Conservation (phyloP, 1,284 basidiomycete genomes). For the Moesziomyces globuligerus region DNA sequence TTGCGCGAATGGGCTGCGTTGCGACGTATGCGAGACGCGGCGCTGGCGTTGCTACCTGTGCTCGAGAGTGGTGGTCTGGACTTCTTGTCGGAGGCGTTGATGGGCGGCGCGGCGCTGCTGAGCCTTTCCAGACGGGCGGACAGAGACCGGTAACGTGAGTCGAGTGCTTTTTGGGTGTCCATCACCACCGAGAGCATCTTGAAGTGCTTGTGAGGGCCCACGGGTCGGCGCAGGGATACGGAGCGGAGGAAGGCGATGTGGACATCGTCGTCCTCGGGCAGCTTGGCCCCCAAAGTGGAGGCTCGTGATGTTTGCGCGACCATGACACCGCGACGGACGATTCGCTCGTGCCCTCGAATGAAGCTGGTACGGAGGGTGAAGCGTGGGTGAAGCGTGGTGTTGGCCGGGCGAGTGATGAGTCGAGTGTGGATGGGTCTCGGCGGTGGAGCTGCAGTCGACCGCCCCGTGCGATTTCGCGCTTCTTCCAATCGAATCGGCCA, state of each 20-base stretch:
- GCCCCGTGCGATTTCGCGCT: not conserved
- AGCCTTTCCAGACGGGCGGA: constrained; percentile 35
- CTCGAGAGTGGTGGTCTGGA: constrained; percentile 16
- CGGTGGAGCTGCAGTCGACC: not conserved
- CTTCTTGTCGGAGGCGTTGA: constrained; percentile 23
- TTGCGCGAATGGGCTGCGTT: constrained; percentile 9
- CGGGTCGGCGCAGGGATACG: constrained; percentile 50
- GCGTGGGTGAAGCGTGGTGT: not conserved
- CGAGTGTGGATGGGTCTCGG: not conserved
- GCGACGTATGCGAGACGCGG: constrained; percentile 22
- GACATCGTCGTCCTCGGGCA: constrained; percentile 37
- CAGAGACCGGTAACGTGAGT: constrained; percentile 23
- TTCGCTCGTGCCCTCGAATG: not conserved
- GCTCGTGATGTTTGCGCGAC: constrained; percentile 7
- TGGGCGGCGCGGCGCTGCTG: constrained; percentile 31
- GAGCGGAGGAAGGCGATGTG: constrained; percentile 56
- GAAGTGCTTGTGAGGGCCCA: constrained; percentile 61
- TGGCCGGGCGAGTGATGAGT: not conserved
- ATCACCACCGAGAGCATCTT: constrained; percentile 52
- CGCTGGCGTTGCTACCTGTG: constrained; percentile 7
- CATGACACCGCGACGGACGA: constrained; percentile 5
- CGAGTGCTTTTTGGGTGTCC: constrained; percentile 44
- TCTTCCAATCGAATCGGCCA: not conserved
- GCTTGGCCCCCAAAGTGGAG: constrained; percentile 14
- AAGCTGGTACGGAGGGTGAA: not conserved